Base-by-base conservation (phyloP, 495 filamentous ascomycete genomes). In the Podospora anserina region DNA sequence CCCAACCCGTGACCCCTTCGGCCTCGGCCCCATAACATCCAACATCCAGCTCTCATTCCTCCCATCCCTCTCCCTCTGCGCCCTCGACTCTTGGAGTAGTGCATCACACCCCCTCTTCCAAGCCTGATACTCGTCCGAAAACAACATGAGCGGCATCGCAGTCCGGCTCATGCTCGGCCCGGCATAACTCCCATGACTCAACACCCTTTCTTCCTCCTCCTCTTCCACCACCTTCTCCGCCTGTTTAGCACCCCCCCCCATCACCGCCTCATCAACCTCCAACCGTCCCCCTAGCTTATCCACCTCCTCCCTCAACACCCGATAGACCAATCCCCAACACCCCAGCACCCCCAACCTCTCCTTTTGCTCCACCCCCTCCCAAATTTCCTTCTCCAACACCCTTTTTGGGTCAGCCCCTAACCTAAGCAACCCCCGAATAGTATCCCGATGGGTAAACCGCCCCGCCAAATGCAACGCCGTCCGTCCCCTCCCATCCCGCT, bases 401-500 rank as follows among this genome's bases (percentile, higher is more conserved):
- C 61, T 32, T 1, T 11, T 4, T 26, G 18, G 18, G 6, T 63
- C 61, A 5, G 61, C 61, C 32, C 61, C 61, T 3, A 34, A 19
- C 15, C 32, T 28, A 28, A 63, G 16, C 61, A 63, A 19, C 28
- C 27, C 28, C 28, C 34, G 5, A 2, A 63, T 16, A 0, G 30
- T 13, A 13, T 63, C 32, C 16, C 18, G 15, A 11, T 49, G 32
- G 13, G 28, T 63, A 54, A 39, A 69, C 63, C 68, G 30, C 3
- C 56, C 63, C 2, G 63, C 68, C 68, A 69, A 66, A 57, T 66
- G 64, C 39, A 69, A 44, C 6, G 68, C 56, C 34, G 68, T 66
- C 26, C 68, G 49, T 19, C 64, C 49, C 23, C 54, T 11, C 11
- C 28, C 26, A 28, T 69, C 68, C 57, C 19, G 57, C 68, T 6